phyloP scores from a whole-genome alignment of 495 filamentous ascomycete species.

The Aspergillus funiculosus region DNA sequence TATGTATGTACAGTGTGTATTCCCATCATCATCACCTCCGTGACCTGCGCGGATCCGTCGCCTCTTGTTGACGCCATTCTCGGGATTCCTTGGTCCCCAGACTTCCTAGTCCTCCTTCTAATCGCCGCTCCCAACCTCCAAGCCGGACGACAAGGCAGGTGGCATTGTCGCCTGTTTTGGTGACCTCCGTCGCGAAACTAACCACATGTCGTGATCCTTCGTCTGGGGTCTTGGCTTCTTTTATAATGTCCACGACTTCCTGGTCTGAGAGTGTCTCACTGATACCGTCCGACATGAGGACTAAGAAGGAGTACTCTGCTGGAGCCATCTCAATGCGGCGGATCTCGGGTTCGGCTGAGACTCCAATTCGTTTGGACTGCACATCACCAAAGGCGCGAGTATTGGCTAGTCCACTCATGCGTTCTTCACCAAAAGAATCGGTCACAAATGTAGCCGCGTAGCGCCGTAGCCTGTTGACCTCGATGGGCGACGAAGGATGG shows the following conservation, averaged over 20 bases:
- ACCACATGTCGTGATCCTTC: slow-evolving; percentile 74
- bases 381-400: slow-evolving; percentile 92
- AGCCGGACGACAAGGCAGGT: slow-evolving; percentile 89
- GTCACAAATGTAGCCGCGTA: slow-evolving; percentile 84
- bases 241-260: slow-evolving; percentile 92
- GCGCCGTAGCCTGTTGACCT: slow-evolving; percentile 75
- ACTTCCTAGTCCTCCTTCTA: slow-evolving; percentile 81
- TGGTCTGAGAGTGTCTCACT: slow-evolving; percentile 78
- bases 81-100: slow-evolving; percentile 85
- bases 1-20: slow-evolving; percentile 12
- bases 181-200: slow-evolving; percentile 80
- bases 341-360: slow-evolving; percentile 88
- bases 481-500: slow-evolving; percentile 78
- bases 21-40: slow-evolving; percentile 38
- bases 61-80: slow-evolving; percentile 78
- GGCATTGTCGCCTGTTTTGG: slow-evolving; percentile 79
- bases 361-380: slow-evolving; percentile 81
- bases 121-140: slow-evolving; percentile 91
- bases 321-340: slow-evolving; percentile 64
- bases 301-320: slow-evolving; percentile 81
- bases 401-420: slow-evolving; percentile 89
- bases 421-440: slow-evolving; percentile 95
- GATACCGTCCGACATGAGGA: slow-evolving; percentile 83
- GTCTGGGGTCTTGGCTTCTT: slow-evolving; percentile 86
- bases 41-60: slow-evolving; percentile 72